Evolutionary conservation across 345 rosid species (phyloP).

Genomic region (Linum lewisii): DNA sequence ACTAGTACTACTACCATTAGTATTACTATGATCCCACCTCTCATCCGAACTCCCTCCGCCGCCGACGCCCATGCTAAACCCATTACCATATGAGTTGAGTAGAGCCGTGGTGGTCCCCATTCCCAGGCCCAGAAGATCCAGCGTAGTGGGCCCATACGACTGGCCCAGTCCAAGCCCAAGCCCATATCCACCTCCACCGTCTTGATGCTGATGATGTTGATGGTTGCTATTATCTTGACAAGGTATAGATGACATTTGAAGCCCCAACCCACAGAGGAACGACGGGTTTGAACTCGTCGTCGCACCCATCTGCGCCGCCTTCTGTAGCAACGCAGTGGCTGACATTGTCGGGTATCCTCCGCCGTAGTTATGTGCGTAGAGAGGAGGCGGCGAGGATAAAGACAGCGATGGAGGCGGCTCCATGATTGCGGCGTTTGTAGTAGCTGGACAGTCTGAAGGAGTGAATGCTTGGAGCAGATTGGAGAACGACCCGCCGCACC

Average conservation of each 20-base stretch:
- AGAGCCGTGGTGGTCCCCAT: slow-evolving; percentile 41
- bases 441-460: slow-evolving; percentile 15
- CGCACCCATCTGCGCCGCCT: slow-evolving; percentile 91
- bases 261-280: slow-evolving; percentile 40
- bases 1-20: too few species aligned
- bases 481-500: slow-evolving; percentile 30
- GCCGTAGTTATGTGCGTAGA: slow-evolving; percentile 36
- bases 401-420: slow-evolving; percentile 63
- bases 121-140: slow-evolving; percentile 63
- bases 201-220: slow-evolving; percentile 19
- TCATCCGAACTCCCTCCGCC: slow-evolving; percentile 19
- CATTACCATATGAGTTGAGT: slow-evolving; percentile 33
- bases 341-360: slow-evolving; percentile 66
- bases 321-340: slow-evolving; percentile 92
- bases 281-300: slow-evolving; percentile 44
- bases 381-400: slow-evolving; percentile 49
- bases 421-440: slow-evolving; percentile 20
- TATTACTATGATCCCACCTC: slow-evolving; percentile 24
- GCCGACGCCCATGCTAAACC: slow-evolving; percentile 26
- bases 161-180: slow-evolving; percentile 38
- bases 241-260: slow-evolving; percentile 20
- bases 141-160: slow-evolving; percentile 42
- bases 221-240: slow-evolving; percentile 14
- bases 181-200: slow-evolving; percentile 20
- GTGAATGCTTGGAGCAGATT: slow-evolving; percentile 20